Conservation (phyloP, 2,329 filamentous ascomycete species). For the Cercospora sesami region DNA sequence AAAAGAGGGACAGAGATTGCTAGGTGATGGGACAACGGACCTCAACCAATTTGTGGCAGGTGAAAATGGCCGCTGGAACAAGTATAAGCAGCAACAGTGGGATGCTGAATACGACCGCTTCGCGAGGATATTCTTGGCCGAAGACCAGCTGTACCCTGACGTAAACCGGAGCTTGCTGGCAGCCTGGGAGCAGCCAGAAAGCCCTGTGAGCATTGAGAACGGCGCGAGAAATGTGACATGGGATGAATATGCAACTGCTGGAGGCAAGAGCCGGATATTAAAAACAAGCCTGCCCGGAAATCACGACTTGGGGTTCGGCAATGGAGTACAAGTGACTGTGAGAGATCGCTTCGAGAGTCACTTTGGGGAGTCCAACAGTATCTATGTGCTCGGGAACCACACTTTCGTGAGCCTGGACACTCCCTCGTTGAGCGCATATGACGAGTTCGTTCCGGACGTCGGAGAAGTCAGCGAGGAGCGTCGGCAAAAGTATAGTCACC, state of each 20-base stretch:
- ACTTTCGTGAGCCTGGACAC: conserved; percentile 90
- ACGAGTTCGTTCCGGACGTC: conserved; percentile 56
- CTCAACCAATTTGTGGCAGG: conserved; percentile 34
- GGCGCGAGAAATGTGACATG: conserved; percentile 59
- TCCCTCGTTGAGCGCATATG: conserved; percentile 78
- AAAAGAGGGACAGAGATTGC: conserved; percentile 29
- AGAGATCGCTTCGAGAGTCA: conserved; percentile 80
- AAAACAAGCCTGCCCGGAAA: conserved; percentile 89
- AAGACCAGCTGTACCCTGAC: conserved; percentile 37
- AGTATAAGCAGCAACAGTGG: conserved; percentile 83
- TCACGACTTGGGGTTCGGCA: conserved; percentile 89
- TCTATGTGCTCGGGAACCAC: conserved; percentile 92
- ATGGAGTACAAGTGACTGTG: conserved; percentile 76
- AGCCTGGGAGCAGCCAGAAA: conserved; percentile 27
- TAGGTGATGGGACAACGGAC: conserved; percentile 25
- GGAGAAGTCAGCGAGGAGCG: conserved; percentile 53
- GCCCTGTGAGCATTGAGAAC: conserved; percentile 31
- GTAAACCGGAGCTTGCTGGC: conserved; percentile 26
- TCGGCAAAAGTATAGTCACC: conserved; percentile 38
- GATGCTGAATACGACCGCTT: conserved; percentile 83
- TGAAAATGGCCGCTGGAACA: conserved; percentile 53
- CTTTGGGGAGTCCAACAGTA: conserved; percentile 87
- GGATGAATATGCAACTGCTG: conserved; percentile 55
- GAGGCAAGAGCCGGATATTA: conserved; percentile 72
- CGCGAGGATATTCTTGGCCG: conserved; percentile 72